Base-by-base conservation (phyloP, 805 yeast species). In the Lipomyces mesembrius region DNA sequence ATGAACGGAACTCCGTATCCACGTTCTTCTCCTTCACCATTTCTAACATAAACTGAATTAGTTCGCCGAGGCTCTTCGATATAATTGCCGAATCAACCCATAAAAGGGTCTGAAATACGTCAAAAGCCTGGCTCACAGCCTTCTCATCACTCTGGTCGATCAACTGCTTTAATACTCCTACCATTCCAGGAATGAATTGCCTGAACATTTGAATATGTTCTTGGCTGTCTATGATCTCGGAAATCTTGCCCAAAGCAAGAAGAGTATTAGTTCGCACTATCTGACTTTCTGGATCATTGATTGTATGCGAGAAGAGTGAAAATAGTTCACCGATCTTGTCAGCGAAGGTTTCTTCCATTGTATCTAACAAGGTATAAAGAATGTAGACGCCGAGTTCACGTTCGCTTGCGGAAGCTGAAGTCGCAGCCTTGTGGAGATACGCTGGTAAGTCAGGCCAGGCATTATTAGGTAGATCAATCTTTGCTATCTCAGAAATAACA, bases 311-410 rank as follows among this genome's bases (percentile, higher is more conserved):
- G 76, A 94, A 91, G 72, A 95, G 82, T 58, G 84, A 79, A 76
- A 95, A 82, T 78, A 95, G 86, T 71, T 90, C 90, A 61, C 81
- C 83, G 60, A 88, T 82, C 75, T 87, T 87, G 49, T 83, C 81
- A 58, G 81, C 80, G 77, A 92, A 82, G 11, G 84, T 80, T 63
- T 85, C 83, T 74, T 84, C 85, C 61, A 83, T 82, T 58, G 87
- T 84, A 78, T 95, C 98, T 74, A 94, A 83, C 61, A 95, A 79
- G 64, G 95, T 85, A 78, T 84, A 87, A 67, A 95, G 81, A 61
- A 92, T 85, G 82, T 86, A 95, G 49, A 91, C 87, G 49, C 97
- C 89, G 77, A 90, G 88, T 80, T 93, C 97, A 77, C 93, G 87
- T 67, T 78, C 83, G 61, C 87, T 82, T 71, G 85, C 87, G 59